Evolutionary conservation across 768 basidiomycete genomes (phyloP).

Genomic region (Tricholoma saponaceum): DNA sequence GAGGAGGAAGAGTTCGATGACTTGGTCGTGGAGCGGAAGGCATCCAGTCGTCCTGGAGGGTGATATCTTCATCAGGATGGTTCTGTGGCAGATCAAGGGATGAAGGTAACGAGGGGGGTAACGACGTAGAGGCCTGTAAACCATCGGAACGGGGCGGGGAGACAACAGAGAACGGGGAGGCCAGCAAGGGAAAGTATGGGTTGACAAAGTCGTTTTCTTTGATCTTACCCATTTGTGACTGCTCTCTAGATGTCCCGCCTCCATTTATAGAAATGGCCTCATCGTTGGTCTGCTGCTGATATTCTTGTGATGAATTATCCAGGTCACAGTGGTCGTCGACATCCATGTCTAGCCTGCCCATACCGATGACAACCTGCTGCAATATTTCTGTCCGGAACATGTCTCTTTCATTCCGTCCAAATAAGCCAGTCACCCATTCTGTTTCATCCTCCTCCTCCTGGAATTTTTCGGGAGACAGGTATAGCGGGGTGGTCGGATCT

Average conservation of each 20-base stretch:
- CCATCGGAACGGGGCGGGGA: conserved; percentile 21
- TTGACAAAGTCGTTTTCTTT: conserved; percentile 30
- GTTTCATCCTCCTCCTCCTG: conserved; percentile 28
- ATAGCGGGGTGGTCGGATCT: conserved; percentile 11
- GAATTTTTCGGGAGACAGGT: conserved; percentile 21
- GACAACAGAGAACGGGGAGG: conserved; percentile 10
- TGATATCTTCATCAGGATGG: not conserved
- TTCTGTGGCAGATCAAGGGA: conserved; percentile 6
- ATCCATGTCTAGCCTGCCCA: conserved; percentile 65
- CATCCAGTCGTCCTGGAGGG: not conserved
- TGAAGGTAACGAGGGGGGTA: conserved; percentile 12
- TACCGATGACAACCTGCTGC: conserved; percentile 84
- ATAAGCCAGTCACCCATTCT: conserved; percentile 35
- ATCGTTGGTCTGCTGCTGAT: conserved; percentile 3
- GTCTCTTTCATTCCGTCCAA: conserved; percentile 50
- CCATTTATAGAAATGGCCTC: conserved; percentile 12
- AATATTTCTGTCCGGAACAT: conserved; percentile 80
- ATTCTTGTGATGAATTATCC: not conserved
- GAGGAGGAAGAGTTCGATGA: not conserved
- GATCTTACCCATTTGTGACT: not conserved
- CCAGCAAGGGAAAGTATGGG: conserved; percentile 50
- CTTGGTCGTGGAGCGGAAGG: conserved; percentile 6
- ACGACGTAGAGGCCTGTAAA: conserved; percentile 20
- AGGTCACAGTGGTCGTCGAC: conserved; percentile 18
- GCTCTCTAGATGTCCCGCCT: conserved; percentile 12